Evolutionary conservation across 129 eudicot species (phyloP), one percentile per base, ranked within the genome.

Genomic region (Flaveria brownii): DNA sequence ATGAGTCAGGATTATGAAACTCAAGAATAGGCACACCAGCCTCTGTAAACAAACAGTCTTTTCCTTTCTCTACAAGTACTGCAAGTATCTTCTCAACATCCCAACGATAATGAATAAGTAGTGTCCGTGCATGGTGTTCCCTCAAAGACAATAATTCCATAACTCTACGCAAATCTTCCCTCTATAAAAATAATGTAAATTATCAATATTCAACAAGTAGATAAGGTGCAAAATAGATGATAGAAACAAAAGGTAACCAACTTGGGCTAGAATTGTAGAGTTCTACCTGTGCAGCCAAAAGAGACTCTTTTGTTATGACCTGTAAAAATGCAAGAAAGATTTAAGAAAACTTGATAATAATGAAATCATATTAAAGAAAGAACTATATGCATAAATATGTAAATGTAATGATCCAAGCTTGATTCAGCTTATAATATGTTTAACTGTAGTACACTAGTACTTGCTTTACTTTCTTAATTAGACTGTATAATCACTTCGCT

Each of bases 251-350:
- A 17, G 67, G 45, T 54, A 20, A 22, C 22, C 49, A 61, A 26
- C 17, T 63, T 46, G 50, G 10, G 13, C 47, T 23, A 67, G 14
- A 30, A 69, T 61, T 67, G 33, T 72, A 30, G 60, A 26, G 36
- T 16, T 54, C 68, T 83, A 94, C 98, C 98, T 94, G 98, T 55
- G 98, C 98, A 76, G 86, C 87, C 85, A 91, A 82, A 71, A 94
- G 93, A 69, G 98, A 94, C 75, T 87, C 98, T 73, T 76, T 88
- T 39, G 96, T 94, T 79, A 94, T 94, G 62, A 94, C 97, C 98
- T 94, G 90, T 63, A 78, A 79, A 63, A 51, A 62, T 14, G 16
- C 39, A 20, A 74, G 4, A 68, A 63, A 5, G 30, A 15, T 25
- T 74, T 72, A 51, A 65, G 54, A 49, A 2, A 17, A 3, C 16